A percentile compares a stretch with the other conserved stretches of the same genome.
phyloP scores from a whole-genome alignment of 208 protist species.

The Crithidia thermophila region DNA sequence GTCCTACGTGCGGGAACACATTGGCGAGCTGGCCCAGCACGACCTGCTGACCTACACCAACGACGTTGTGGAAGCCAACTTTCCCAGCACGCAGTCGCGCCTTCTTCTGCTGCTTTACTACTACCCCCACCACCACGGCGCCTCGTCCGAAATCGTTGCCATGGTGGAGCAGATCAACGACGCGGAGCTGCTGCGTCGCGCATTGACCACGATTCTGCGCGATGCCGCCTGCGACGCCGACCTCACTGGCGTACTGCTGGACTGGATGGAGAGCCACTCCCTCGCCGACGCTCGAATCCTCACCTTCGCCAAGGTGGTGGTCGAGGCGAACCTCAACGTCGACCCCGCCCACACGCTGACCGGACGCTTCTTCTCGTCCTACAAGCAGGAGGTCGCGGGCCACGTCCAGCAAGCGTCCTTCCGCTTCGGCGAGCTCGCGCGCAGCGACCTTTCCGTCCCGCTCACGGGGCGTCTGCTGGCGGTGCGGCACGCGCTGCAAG shows the following conservation, averaged over 20 bases:
- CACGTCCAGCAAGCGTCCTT: slow-evolving; percentile 42
- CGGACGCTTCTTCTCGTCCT: slow-evolving; percentile 64
- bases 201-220: slow-evolving; percentile 41
- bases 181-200: slow-evolving; percentile 30
- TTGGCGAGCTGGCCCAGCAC: slow-evolving; percentile 42
- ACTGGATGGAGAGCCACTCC: slow-evolving; percentile 71
- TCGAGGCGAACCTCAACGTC: slow-evolving; percentile 43
- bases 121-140: slow-evolving; percentile 38
- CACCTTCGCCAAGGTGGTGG: slow-evolving; percentile 59
- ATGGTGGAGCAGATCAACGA: slow-evolving; percentile 31
- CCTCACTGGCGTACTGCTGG: slow-evolving; percentile 45
- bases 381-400: slow-evolving; percentile 34
- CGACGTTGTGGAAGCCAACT: slow-evolving; percentile 45
- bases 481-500: slow-evolving; percentile 49
- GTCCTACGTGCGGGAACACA: slow-evolving; percentile 47
- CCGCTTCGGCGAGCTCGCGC: slow-evolving; percentile 66
- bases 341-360: slow-evolving; percentile 53
- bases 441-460: slow-evolving; percentile 38
- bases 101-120: slow-evolving; percentile 52
- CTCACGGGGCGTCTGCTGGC: slow-evolving; percentile 52
- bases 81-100: slow-evolving; percentile 44
- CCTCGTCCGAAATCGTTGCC: slow-evolving; percentile 31
- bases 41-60: slow-evolving; percentile 42
- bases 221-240: slow-evolving; percentile 33
- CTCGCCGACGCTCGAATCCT: slow-evolving; percentile 66